Percentiles rank a stretch among this genome's conserved stretches.
Evolutionary conservation across 768 basidiomycete genomes (phyloP).

Genomic region (Termitomyces bulborhizus): DNA sequence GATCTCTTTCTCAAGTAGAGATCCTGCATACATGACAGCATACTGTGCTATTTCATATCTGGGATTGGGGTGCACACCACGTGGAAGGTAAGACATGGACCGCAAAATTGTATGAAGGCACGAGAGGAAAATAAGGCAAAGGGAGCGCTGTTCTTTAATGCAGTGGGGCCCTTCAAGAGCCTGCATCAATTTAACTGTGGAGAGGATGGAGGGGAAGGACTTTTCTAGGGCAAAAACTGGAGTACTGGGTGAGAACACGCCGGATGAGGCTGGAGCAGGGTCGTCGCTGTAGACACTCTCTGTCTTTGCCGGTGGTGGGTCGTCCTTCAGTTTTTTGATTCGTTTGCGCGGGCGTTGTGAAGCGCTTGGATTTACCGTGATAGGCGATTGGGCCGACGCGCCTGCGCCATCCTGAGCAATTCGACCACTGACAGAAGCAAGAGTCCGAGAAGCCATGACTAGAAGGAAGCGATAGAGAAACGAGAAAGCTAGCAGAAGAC

Average conservation of each 20-base stretch:
- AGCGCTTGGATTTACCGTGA: background rate
- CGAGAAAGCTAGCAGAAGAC: background rate
- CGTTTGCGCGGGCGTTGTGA: constrained; percentile 3
- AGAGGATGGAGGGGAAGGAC: constrained; percentile 30
- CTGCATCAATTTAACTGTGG: constrained; percentile 21
- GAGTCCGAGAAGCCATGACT: constrained; percentile 1
- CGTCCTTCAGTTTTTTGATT: constrained; percentile 6
- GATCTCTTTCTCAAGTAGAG: constrained; percentile 9
- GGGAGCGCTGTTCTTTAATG: constrained; percentile 2
- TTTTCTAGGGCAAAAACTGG: constrained; percentile 23
- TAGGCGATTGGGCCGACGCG: background rate
- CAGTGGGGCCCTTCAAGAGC: constrained; percentile 12
- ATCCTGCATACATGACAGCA: constrained; percentile 9
- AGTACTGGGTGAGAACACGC: constrained; percentile 4
- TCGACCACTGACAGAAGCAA: constrained; percentile 9
- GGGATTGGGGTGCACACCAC: constrained; percentile 6
- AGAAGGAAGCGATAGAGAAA: background rate
- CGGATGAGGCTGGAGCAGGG: constrained; percentile 18
- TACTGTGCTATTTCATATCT: constrained; percentile 13
- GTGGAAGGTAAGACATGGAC: constrained; percentile 13
- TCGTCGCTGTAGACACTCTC: constrained; percentile 21
- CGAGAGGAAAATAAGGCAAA: constrained; percentile 14
- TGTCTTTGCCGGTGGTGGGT: constrained; percentile 12
- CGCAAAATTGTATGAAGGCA: constrained; percentile 12
- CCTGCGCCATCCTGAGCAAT: background rate